Evolutionary conservation across 164 flowering plant genomes (phyloP), one percentile per base, ranked within the genome.

Genomic region (Vitis rupestris): DNA sequence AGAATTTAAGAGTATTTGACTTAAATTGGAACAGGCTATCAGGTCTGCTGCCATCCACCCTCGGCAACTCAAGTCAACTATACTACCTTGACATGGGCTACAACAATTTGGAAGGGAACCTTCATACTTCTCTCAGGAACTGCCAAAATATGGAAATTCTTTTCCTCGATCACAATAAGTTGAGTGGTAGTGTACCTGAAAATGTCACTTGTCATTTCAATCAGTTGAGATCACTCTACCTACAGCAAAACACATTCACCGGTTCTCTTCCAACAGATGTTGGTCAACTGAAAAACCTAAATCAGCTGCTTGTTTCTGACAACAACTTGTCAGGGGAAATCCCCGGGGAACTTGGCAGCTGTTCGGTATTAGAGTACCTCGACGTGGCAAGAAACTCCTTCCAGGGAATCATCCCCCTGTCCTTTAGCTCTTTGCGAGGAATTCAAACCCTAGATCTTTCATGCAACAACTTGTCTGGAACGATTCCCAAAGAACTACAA

Each of bases 321-420:
- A 85, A 85, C 60, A 63, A 50, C 23, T 19, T 85, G 15, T 69
- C 82, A 5, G 84, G 87, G 2, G 67, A 67, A 23, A 72, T 85
- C 64, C 87, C 91, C 1, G 51, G 4, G 2, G 52, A 75, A 8
- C 64, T 85, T 2, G 66, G 79, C 2, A 19, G 15, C 13, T 83
- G 86, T 60, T 1, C 13, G 14, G 66, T 59, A 27, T 50, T 82
- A 12, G 72, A 69, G 56, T 0, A 3, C 3, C 74, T 85, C 1
- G 2, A n/a, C 13, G 0, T 83, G 65, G 29, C 44, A 0, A 66
- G 71, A 0, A 85, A 85, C 56, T 56, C 19, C 3, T 71, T 85
- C 37, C 52, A 63, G 7, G 85, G 84, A 30, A 10, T 8, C 2
- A 78, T 85, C 63, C 85, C 83, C 17, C 4, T 54, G 8, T 59